Base-by-base conservation (phyloP, 2,329 filamentous ascomycete genomes). In the Aspergillus brunneoviolaceus region DNA sequence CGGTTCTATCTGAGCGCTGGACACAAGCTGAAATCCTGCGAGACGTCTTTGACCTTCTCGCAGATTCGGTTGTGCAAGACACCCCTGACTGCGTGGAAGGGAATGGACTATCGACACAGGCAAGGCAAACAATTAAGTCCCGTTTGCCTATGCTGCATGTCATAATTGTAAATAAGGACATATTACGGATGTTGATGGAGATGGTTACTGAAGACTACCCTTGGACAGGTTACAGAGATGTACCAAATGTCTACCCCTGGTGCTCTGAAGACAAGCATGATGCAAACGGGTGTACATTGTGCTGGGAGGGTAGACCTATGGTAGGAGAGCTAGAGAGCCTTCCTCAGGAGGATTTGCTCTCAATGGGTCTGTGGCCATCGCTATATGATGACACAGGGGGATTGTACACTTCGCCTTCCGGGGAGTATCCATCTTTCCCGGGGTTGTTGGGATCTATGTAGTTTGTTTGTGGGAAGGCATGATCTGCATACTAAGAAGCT, bases 131-230 rank as follows among this genome's bases (percentile, higher is more conserved):
- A 0, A 55, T 55, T 3, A 27, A 48, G 27, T 11, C 12, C 11
- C 45, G 25, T 2, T 10, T 55, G 53, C 53, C 53, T 5, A 31
- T 45, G 33, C 23, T 55, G 3, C 27, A 33, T 12, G 42, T 42
- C 9, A 33, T 55, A 11, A 42, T 55, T 16, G 45, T 55, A 4
- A 55, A 55, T 42, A 55, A 55, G 16, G 53, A 55, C 45, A 55
- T 55, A 12, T 10, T 55, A 35, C 53, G 53, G 3, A 55, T 55
- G 53, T n/a, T 55, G 27, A 25, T 14, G 16, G 53, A 55, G 45
- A 48, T 55, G 53, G n/a, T 25, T 3, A 55, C 53, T 3, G 53
- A 55, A 27, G 42, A 55, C 2, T 49, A 35, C 16, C 53, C 53
- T 7, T 55, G 52, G 53, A 19, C 5, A 19, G 27, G 25, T n/a